Base-by-base conservation (phyloP, 371 early-diverging fungal genomes). In the Batrachochytrium dendrobatidis region DNA sequence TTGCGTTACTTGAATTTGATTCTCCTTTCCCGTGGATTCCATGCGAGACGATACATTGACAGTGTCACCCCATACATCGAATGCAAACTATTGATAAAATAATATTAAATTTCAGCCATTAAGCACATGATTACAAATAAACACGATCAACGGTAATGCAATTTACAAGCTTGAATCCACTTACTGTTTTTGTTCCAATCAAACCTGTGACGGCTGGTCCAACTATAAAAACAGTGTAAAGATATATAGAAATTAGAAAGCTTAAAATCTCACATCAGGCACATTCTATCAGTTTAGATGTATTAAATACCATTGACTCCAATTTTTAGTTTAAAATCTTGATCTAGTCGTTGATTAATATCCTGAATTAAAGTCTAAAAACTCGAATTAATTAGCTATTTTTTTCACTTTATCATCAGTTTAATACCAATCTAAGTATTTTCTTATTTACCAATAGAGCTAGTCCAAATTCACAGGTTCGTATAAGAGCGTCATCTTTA, bases 161-260 rank as follows among this genome's bases (percentile, higher is more conserved):
- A n/a, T 17, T 49, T 0, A 15, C 20, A 28, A 24, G 1, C 1
- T 54, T 24, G 30, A 1, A 39, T 18, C 4, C 0, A n/a, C 58
- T 43, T 30, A 64, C 65, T 22, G 60, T 55, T 60, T 49, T 50
- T 1, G 60, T 72, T 5, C 71, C 71, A 26, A 71, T 62, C 22
- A 71, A 29, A 10, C 71, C 71, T 18, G 73, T 54, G 1, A 72
- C 71, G 7, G 61, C 59, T 33, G 70, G 70, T 0, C 71, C 70
- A 30, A 54, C 68, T 68, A 58, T 15, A n/a, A 39, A 15, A n/a
- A n/a, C n/a, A n/a, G n/a, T n/a, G n/a, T n/a, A n/a, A n/a, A n/a
- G n/a, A n/a, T n/a, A n/a, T n/a, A n/a, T 5, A 18, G 34, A 0
- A 29, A 15, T 20, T 15, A 15, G 39, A 20, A 15, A 20, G 20